Evolutionary conservation across 164 flowering plant genomes (phyloP).

Genomic region (Dillenia suffruticosa): DNA sequence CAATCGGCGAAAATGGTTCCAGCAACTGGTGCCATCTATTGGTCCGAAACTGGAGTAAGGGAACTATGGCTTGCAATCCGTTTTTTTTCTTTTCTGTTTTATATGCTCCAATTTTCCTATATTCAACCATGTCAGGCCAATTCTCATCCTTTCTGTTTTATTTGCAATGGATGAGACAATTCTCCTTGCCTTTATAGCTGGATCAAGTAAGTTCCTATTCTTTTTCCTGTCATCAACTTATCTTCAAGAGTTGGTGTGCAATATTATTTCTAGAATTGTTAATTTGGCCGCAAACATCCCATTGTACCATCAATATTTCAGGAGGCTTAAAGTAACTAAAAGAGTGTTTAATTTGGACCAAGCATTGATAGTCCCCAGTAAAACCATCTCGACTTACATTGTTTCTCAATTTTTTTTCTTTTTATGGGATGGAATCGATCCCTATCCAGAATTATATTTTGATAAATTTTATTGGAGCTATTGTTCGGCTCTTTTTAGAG

Average conservation of each 20-base stretch:
- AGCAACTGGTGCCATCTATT: slow-evolving; percentile 56
- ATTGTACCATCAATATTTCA: background rate
- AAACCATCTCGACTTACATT: too few species aligned
- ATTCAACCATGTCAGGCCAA: slow-evolving; percentile 35
- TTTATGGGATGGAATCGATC: too few species aligned
- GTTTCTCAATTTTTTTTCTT: too few species aligned
- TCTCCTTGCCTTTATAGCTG: slow-evolving; percentile 66
- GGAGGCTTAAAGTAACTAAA: too few species aligned
- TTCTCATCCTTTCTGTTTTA: slow-evolving; percentile 32
- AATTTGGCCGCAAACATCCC: background rate
- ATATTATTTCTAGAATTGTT: too few species aligned
- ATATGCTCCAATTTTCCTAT: background rate
- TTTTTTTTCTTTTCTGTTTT: background rate
- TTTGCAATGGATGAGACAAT: slow-evolving; percentile 70
- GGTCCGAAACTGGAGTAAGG: slow-evolving; percentile 69
- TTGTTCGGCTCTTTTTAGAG: too few species aligned
- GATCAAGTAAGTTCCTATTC: slow-evolving; percentile 52
- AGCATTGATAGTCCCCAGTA: too few species aligned
- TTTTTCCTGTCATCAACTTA: too few species aligned
- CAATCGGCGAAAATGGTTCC: slow-evolving; percentile 53
- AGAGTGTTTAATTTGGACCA: too few species aligned
- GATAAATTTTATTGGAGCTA: too few species aligned
- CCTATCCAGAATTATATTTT: too few species aligned
- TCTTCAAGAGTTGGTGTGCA: too few species aligned
- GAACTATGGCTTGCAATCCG: slow-evolving; percentile 15